Percentiles rank a stretch among this genome's conserved stretches.
Conservation (phyloP, 306 rosid species). For the Fragaria ananassa region DNA sequence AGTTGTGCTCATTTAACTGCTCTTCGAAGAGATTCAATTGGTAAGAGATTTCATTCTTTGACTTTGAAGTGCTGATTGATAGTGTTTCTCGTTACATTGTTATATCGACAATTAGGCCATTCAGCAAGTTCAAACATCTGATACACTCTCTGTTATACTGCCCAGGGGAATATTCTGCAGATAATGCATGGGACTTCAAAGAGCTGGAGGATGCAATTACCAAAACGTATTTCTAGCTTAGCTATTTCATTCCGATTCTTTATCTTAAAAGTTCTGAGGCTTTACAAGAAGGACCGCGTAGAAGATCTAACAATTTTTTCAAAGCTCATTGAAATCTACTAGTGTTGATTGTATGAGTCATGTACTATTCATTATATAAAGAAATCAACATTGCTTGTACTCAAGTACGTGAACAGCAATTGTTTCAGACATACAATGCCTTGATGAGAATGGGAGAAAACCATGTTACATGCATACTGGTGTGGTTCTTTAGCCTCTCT, state of each 20-base stretch:
- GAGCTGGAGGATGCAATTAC: conserved; percentile 80
- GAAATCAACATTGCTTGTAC: too few relatives aligned
- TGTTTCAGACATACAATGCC: too few relatives aligned
- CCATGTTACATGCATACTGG: too few relatives aligned
- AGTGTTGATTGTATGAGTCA: neutral
- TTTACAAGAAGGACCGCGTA: neutral
- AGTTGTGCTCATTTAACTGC: conserved; percentile 95
- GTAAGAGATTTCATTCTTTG: conserved; percentile 40
- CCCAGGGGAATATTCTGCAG: conserved; percentile 81
- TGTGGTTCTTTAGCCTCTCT: too few relatives aligned
- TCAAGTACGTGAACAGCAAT: too few relatives aligned
- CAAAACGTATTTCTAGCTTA: conserved; percentile 57
- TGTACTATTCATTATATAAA: neutral
- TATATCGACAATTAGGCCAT: neutral
- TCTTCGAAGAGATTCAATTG: conserved; percentile 89
- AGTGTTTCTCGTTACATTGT: neutral
- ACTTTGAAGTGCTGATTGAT: conserved; percentile 11
- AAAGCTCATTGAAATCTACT: neutral
- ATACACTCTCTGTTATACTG: neutral
- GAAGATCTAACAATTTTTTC: neutral
- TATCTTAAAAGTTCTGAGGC: neutral
- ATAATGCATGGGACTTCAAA: conserved; percentile 89
- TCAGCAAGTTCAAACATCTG: neutral
- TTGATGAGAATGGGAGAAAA: too few relatives aligned
- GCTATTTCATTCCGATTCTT: neutral